phyloP scores from a whole-genome alignment of 2,329 filamentous ascomycete species.

The Leptographium radiaticola region DNA sequence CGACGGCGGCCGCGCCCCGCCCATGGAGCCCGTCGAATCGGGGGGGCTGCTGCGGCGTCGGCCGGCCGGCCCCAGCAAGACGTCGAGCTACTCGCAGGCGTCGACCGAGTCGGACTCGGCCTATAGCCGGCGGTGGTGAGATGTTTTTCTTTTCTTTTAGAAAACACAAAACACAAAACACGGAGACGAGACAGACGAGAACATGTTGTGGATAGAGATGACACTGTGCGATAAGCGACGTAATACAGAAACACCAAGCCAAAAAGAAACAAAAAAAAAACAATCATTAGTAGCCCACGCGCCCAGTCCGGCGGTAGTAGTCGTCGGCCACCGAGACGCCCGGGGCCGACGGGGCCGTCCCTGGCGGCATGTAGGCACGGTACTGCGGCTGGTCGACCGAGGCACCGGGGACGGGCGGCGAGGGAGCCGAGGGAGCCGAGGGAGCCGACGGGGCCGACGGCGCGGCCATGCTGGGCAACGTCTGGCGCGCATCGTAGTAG shows the following conservation, averaged over 20 bases:
- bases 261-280: not conserved
- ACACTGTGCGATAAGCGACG: too few relatives aligned
- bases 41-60: conserved; percentile 5
- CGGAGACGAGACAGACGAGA: too few relatives aligned
- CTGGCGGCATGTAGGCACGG: conserved; percentile 43
- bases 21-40: not conserved
- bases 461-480: conserved; percentile 22
- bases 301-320: conserved; percentile 35
- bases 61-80: not conserved
- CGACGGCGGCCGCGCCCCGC: not conserved
- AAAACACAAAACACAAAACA: too few relatives aligned
- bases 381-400: conserved; percentile 33
- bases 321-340: conserved; percentile 32
- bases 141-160: too few relatives aligned
- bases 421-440: not conserved
- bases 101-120: not conserved
- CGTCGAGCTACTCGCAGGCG: not conserved
- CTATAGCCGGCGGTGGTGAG: conserved; percentile 9
- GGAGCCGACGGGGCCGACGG: conserved; percentile 5
- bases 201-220: too few relatives aligned
- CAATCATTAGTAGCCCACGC: conserved; percentile 8
- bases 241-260: not conserved
- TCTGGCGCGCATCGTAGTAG: conserved; percentile 31
- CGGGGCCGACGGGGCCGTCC: conserved; percentile 23
- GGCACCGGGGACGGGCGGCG: not conserved